Conservation (phyloP, 768 basidiomycete species). For the Gelatoporia subvermispora region DNA sequence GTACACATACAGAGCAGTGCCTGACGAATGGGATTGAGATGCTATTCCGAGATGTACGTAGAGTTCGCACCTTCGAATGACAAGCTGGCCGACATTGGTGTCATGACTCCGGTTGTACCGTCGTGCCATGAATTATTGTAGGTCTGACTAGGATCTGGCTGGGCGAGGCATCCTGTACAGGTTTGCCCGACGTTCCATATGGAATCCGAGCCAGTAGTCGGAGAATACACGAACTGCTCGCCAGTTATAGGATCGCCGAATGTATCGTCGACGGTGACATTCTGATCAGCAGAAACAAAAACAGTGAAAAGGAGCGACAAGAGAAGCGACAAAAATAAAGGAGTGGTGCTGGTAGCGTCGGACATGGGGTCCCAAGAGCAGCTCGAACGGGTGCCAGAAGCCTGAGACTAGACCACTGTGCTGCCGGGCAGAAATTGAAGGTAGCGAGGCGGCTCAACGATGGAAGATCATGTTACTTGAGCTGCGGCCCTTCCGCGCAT, state of each 20-base stretch:
- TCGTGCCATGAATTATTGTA: constrained; percentile 9
- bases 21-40: neutral
- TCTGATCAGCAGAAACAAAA: neutral
- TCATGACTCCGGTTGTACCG: neutral
- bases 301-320: no score
- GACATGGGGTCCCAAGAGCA: no score
- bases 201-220: neutral
- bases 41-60: neutral
- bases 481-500: no score
- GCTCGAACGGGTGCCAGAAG: no score
- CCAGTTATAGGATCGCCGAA: neutral
- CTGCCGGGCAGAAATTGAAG: no score
- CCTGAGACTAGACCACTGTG: no score
- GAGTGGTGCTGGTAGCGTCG: no score
- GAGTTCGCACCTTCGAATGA: neutral
- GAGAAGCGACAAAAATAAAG: no score
- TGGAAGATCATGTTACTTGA: no score
- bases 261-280: neutral
- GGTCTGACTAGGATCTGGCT: neutral
- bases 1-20: constrained; percentile 4
- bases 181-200: neutral
- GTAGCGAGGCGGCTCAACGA: no score
- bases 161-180: neutral
- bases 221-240: neutral
- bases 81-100: neutral